phyloP scores from a whole-genome alignment of 2,329 filamentous ascomycete species.

The Trichothecium roseum region DNA sequence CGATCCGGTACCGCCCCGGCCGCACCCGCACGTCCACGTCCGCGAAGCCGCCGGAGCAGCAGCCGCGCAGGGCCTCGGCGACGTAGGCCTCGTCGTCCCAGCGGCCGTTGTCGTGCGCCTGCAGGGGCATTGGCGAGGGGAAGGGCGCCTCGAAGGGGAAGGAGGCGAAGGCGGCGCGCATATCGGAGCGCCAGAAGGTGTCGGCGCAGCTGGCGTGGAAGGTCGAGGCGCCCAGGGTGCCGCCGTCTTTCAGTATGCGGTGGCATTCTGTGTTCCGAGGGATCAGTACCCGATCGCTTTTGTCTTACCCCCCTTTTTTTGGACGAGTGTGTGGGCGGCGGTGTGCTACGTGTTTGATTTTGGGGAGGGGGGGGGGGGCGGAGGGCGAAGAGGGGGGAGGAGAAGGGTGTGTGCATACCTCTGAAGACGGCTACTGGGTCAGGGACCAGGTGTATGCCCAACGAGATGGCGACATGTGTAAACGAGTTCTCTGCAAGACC shows the following conservation, averaged over 20 bases:
- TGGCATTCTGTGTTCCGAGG: slow-evolving; percentile 18
- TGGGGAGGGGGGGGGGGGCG: too few species aligned
- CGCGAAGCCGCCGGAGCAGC: slow-evolving; percentile 18
- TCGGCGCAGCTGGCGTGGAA: slow-evolving; percentile 21
- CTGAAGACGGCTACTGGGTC: slow-evolving; percentile 21
- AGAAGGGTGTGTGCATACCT: slow-evolving; percentile 10
- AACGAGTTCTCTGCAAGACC: slow-evolving; percentile 25
- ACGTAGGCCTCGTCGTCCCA: slow-evolving; percentile 29
- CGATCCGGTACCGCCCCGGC: slow-evolving; percentile 16
- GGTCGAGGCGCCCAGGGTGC: slow-evolving; percentile 25
- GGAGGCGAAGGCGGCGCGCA: slow-evolving; percentile 25
- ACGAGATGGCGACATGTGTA: slow-evolving; percentile 33
- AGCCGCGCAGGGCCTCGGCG: slow-evolving; percentile 1
- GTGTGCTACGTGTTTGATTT: too few species aligned
- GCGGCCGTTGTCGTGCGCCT: slow-evolving; percentile 25
- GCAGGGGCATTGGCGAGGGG: slow-evolving; percentile 22
- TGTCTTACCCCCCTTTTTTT: neutral
- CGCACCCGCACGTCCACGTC: slow-evolving; percentile 24
- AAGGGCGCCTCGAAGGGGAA: slow-evolving; percentile 29
- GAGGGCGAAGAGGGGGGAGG: too few species aligned
- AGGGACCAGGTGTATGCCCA: slow-evolving; percentile 36
- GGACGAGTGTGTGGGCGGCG: too few species aligned
- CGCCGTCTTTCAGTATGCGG: slow-evolving; percentile 26
- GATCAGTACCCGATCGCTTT: neutral
- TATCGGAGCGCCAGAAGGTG: slow-evolving; percentile 24